Base-by-base conservation (phyloP, 257 asterid genomes). In the Fraxinus anomala region DNA sequence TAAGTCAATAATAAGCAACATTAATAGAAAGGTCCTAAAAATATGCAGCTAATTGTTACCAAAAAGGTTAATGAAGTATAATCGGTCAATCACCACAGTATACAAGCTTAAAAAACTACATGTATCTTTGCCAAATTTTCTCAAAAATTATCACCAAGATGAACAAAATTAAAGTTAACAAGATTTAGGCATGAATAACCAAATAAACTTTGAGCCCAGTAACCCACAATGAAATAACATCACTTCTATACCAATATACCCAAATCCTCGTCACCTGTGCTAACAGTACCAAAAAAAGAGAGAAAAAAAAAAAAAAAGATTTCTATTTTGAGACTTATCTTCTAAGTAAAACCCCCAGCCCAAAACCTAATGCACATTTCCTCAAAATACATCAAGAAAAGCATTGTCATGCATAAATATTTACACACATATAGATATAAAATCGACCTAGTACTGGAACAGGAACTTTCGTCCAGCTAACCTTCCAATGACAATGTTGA, bases 221-320 rank as follows among this genome's bases (percentile, higher is more conserved):
- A 59, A 59, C 30, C 49, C 74, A 82, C 76, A 87, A 70, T 80
- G 70, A 63, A 73, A 75, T 36, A 76, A 51, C 70, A 49, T 74
- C 89, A 85, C 89, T 84, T 82, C 86, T 89, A 89, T 85, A 89
- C 90, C 93, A 83, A 71, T 85, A 74, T 81, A 82, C 80, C 87
- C 79, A 76, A 70, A 49, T 69, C 77, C 80, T 54, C 37, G 44
- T 42, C 74, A 74, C 79, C 79, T 44, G 44, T 70, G 40, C 77
- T 72, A 73, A 51, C 61, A 56, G 70, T 26, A 36, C 42, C 76
- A 84, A 82, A 77, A 47, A 77, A 78, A 81, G 31, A 51, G 42
- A 69, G n/a, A 33, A 0, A 7, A 70, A 61, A 21, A 5, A 33
- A 0, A 7, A 70, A 61, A 21, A 5, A 26, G 42, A 73, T 37